Evolutionary conservation across 306 rosid genomes (phyloP), one percentile per base, ranked within the genome.

Genomic region (Luffa aegyptiaca): DNA sequence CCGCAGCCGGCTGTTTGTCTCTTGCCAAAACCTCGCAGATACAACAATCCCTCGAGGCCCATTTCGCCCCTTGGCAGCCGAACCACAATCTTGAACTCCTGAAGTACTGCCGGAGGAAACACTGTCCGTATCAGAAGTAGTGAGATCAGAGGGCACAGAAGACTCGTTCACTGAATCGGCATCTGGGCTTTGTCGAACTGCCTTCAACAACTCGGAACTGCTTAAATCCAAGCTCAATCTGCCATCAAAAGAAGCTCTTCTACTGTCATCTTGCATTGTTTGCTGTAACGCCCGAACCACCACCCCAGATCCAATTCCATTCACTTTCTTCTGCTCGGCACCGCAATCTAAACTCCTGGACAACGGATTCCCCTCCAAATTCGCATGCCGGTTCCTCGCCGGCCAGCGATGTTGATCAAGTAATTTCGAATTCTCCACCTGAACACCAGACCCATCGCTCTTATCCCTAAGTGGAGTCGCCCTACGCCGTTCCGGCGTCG

Each of bases 1-100:
- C 78, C 99, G 85, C 52, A 96, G 53, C 52, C 98, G 85, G 86
- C 93, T 93, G 79, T 96, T 96, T 0, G 99, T 96, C 70, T 96
- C 99, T 86, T 96, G 99, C 99, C 99, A 96, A 85, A 93, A 96
- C 89, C 88, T 89, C 0, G 99, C 96, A 20, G 99, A 96, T 18
- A 86, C 93, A 49, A 80, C 90, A 85, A 90, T 93, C 80, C 97
- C 94, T 13, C 92, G 91, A 62, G 92, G 86, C n/a, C 42, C 70
- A 71, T 80, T 84, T 49, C 87, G 68, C 8, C 80, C 88, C 83
- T 84, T 88, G 36, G 80, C 69, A 56, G 64, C 69, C 7, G 88
- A 91, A 81, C 77, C 70, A 82, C 79, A 70, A 46, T 92, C 97
- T 33, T 92, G 97, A 39, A 88, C 87, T 10, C 97, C 98, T 26